Evolutionary conservation across 2,329 filamentous ascomycete genomes (phyloP).

Genomic region (Zasmidium citrigriseum): DNA sequence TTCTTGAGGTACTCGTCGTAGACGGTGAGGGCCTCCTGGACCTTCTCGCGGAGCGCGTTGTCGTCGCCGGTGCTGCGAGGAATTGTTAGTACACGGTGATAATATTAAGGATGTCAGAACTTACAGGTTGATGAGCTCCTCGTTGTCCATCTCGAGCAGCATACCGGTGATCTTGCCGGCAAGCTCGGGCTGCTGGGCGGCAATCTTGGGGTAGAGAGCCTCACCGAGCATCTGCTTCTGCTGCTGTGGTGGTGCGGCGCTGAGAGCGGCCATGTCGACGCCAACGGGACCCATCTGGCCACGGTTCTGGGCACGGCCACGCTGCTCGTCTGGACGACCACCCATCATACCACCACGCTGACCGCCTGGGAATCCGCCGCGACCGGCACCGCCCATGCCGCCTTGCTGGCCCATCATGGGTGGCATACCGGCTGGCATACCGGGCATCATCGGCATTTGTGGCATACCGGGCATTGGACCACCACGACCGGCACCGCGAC

Average conservation of each 20-base stretch:
- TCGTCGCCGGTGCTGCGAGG: constrained; percentile 86
- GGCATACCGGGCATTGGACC: constrained; percentile 71
- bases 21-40: constrained; percentile 93
- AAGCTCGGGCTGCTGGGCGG: constrained; percentile 88
- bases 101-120: constrained; percentile 45
- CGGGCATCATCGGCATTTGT: constrained; percentile 55
- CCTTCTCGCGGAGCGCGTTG: constrained; percentile 85
- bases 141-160: constrained; percentile 99
- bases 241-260: constrained; percentile 64
- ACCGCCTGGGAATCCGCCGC: constrained; percentile 37
- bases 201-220: constrained; percentile 97
- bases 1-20: constrained; percentile 99
- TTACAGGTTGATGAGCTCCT: constrained; percentile 92
- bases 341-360: constrained; percentile 36
- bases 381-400: constrained; percentile 38
- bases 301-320: constrained; percentile 40
- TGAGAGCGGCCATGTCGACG: constrained; percentile 55
- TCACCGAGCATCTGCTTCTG: constrained; percentile 99
- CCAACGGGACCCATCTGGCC: constrained; percentile 34
- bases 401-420: constrained; percentile 59
- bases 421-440: constrained; percentile 46
- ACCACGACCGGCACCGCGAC: constrained; percentile 67
- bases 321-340: constrained; percentile 40
- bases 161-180: constrained; percentile 99
- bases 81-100: constrained; percentile 34